Base-by-base conservation (phyloP, 2,329 filamentous ascomycete genomes). In the Talaromyces sp. region DNA sequence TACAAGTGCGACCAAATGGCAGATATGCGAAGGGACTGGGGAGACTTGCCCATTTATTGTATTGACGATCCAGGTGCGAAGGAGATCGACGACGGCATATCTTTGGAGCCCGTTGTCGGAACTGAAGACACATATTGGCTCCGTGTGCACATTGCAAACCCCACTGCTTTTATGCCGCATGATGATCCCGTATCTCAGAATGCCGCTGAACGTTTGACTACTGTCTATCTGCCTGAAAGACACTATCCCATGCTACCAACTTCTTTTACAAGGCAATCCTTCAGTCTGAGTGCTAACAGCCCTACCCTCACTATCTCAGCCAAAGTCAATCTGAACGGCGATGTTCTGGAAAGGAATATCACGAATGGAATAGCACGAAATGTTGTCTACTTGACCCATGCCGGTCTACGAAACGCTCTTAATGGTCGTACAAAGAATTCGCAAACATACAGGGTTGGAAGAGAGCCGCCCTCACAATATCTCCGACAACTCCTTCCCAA, bases 1-100 rank as follows among this genome's bases (percentile, higher is more conserved):
- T 63, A 63, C 42, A 35, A 52, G 31, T 69, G 71, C 2, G 86
- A 88, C 69, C 76, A 76, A 1, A 86, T 88, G 84, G 73, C 76
- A n/a, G 69, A 78, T 52, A 65, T 86, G 28, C 81, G 86, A 25
- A 82, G 78, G 28, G 84, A 88, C 67, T 87, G 84, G 82, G 81
- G 81, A 6, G 72, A 81, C 42, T 68, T 85, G 46, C 80, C 81
- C 0, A 82, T 87, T 1, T 88, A 84, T 69, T 87, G 84, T 69
- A 82, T 88, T 50, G 86, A 88, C 66, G 76, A 77, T 66, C 72
- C 73, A 2, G 74, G 71, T 8, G 83, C 86, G 2, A 75, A 81
- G 39, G 84, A 88, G 67, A 85, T 87, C 63, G 86, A 88, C 65
- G 86, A 88, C 67, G 86, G 84, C 2, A 74, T 88, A 5, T 88